A percentile compares a stretch with the other conserved stretches of the same genome.
Conservation (phyloP, 805 yeast species). For the Cyberlindnera bimundalis region DNA sequence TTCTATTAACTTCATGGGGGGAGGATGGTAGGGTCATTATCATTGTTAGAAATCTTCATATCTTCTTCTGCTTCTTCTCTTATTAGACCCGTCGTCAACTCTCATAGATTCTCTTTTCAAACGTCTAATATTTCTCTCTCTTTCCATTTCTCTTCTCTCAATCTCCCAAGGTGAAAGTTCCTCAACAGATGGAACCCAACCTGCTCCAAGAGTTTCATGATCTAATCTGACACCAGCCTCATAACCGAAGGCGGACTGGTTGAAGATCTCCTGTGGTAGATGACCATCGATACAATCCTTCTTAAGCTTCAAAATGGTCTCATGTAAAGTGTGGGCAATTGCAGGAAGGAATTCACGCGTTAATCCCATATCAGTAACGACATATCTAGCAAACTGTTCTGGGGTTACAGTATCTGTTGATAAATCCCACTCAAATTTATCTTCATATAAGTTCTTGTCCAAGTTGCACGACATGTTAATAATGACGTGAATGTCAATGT, state of each 20-base stretch:
- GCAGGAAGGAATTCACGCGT: conserved; percentile 86
- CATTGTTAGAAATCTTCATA: conserved; percentile 41
- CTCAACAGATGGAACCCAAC: conserved; percentile 88
- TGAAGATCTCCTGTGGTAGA: conserved; percentile 46
- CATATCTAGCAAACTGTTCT: conserved; percentile 75
- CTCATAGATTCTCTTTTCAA: conserved; percentile 88
- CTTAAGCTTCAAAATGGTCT: conserved; percentile 68
- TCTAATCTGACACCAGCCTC: conserved; percentile 70
- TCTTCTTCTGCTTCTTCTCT: conserved; percentile 42
- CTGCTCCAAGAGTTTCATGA: conserved; percentile 70
- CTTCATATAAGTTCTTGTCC: conserved; percentile 82
- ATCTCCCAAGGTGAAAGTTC: conserved; percentile 87
- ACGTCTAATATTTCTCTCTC: conserved; percentile 87
- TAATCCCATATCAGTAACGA: conserved; percentile 82
- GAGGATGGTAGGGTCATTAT: too few species aligned
- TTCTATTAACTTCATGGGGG: too few species aligned
- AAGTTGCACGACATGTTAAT: conserved; percentile 78
- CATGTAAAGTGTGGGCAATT: conserved; percentile 83
- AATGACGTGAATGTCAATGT: conserved; percentile 67
- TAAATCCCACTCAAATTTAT: conserved; percentile 93
- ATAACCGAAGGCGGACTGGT: conserved; percentile 58
- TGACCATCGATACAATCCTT: conserved; percentile 78
- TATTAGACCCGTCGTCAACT: conserved; percentile 48
- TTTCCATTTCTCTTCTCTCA: conserved; percentile 90
- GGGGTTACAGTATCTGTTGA: conserved; percentile 48